Base-by-base conservation (phyloP, 2,329 filamentous ascomycete species). In the Aspergillus pseudoviridinutans region DNA sequence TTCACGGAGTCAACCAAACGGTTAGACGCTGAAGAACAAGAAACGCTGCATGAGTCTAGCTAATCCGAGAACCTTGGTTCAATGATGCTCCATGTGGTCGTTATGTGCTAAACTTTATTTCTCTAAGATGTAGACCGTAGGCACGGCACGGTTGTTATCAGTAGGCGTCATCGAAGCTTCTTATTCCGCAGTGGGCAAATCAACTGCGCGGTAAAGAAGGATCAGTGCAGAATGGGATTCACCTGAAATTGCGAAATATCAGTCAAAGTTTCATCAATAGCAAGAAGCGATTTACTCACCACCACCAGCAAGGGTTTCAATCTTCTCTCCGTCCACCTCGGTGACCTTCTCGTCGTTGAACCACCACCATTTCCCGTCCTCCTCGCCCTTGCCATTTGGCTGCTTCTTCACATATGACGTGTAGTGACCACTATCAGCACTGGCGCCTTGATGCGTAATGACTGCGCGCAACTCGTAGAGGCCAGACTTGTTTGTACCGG, bases 311-410 rank as follows among this genome's bases (percentile, higher is more conserved):
- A 99, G 82, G 3, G 87, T 89, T 71, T 93, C 90, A 64, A 99
- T 95, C 80, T 96, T 94, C 67, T 97, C 93, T 27, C 85, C 81
- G 17, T 91, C 86, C 28, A 99, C 94, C 79, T 99, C 94, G 14
- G 89, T 87, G 35, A 99, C 94, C 79, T 92, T 95, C 72, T 99
- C 93, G 69, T 99, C 94, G 75, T 99, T 97, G 83, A 99, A 99
- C 93, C 94, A 99, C 93, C 94, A 99, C 94, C 94, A 99, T 68
- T 92, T 96, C 65, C 90, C 92, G 70, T 96, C 91, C 71, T 96
- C 91, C 69, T 89, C 86, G 54, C 84, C 86, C 79, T 91, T 91
- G 22, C 71, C 71, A 22, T 88, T 90, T 0, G 84, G 87, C 60
- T 88, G 82, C 83, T 99, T 97, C 83, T 97, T 99, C 66, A 99